Base-by-base conservation (phyloP, 2,329 filamentous ascomycete species). In the Colletotrichum theobromicola region DNA sequence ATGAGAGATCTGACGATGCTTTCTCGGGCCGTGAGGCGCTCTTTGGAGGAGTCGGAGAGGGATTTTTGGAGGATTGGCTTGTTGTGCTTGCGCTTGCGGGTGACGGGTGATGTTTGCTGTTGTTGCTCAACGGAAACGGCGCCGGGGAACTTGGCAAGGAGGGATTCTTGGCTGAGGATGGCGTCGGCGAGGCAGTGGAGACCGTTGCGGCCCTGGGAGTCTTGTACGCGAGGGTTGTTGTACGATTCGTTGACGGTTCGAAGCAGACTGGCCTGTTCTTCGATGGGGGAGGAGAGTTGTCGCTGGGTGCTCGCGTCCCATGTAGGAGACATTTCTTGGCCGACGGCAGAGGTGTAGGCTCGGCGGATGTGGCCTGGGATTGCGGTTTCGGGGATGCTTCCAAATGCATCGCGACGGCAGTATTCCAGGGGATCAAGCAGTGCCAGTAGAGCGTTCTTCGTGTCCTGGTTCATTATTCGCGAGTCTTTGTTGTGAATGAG, bases 121-220 rank as follows among this genome's bases (percentile, higher is more conserved):
- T 76, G 57, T 66, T 75, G 55, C 35, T 72, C 75, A 34, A 80
- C 77, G 18, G 80, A 79, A 15, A 77, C 73, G 30, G 77, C 76
- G 12, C 79, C 57, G 68, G 82, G 80, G 24, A 80, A 80, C 63
- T 84, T 85, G 66, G 83, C 81, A 16, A 82, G 79, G 12, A 87
- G 80, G 26, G 83, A 84, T 5, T 81, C 80, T 35, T 81, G 69
- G 76, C 85, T 85, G 2, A 91, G 80, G n/a, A 86, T 86, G 8
- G 87, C 88, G 74, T 88, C 86, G 4, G 90, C 90, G n/a, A 92
- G 86, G 75, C 89, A 90, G 76, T 92, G 90, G 18, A 92, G 83
- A 10, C 87, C 89, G 74, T 92, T 92, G 26, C 89, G 87, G 7
- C 90, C 90, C 7, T 86, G 79, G 2, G 80, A 50, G 76, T 89